Conservation (phyloP, 768 basidiomycete species). For the Suillus plorans region DNA sequence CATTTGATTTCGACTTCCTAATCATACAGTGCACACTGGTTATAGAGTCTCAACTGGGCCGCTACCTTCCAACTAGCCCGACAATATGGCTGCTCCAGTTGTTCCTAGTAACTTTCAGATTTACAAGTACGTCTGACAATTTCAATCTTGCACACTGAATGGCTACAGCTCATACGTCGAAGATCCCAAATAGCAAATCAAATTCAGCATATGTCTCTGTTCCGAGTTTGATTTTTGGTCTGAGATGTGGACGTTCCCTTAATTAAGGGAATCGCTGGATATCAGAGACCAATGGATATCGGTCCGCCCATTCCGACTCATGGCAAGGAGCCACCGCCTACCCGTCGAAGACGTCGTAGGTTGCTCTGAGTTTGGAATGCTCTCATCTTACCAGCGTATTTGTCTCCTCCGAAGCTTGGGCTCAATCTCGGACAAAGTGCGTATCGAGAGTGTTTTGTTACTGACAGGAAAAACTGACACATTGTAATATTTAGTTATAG, state of each 20-base stretch:
- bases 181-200: slow-evolving; percentile 77
- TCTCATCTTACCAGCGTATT: slow-evolving; percentile 38
- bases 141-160: not conserved
- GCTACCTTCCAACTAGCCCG: too few species aligned
- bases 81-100: slow-evolving; percentile 43
- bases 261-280: slow-evolving; percentile 52
- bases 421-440: slow-evolving; percentile 64
- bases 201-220: slow-evolving; percentile 59
- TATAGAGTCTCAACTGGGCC: too few species aligned
- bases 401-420: slow-evolving; percentile 50
- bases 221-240: slow-evolving; percentile 43
- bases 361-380: slow-evolving; percentile 30
- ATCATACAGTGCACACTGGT: too few species aligned
- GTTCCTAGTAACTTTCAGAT: slow-evolving; percentile 60
- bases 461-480: slow-evolving; percentile 8
- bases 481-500: slow-evolving; percentile 41
- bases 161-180: slow-evolving; percentile 62
- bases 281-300: slow-evolving; percentile 43
- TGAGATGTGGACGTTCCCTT: slow-evolving; percentile 41
- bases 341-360: slow-evolving; percentile 7
- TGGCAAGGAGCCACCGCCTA: not conserved
- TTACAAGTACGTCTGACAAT: slow-evolving; percentile 57
- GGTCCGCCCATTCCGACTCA: slow-evolving; percentile 14
- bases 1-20: too few species aligned
- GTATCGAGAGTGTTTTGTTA: slow-evolving; percentile 14